Evolutionary conservation across 1,284 basidiomycete species (phyloP).

Genomic region (Veloboletus limbatus): DNA sequence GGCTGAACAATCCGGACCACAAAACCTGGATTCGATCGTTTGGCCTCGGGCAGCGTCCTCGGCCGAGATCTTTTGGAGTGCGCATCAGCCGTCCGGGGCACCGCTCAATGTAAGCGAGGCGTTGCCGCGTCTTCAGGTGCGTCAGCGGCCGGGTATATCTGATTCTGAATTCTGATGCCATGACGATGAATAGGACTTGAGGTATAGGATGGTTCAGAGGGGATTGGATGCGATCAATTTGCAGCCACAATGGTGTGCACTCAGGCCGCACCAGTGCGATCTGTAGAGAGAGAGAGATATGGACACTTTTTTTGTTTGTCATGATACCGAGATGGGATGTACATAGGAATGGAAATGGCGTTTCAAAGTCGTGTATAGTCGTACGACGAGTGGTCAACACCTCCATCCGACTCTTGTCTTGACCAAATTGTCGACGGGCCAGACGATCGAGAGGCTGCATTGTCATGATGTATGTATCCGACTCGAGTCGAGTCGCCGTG

Average conservation of each 20-base stretch:
- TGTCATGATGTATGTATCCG: too few species aligned
- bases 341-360: too few species aligned
- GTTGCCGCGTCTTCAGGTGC: slow-evolving; percentile 65
- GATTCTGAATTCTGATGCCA: not conserved
- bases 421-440: too few species aligned
- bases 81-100: slow-evolving; percentile 32
- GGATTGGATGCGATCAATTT: slow-evolving; percentile 59
- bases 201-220: slow-evolving; percentile 58
- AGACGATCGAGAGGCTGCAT: too few species aligned
- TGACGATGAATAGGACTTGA: slow-evolving; percentile 47
- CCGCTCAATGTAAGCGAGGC: slow-evolving; percentile 56
- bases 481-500: too few species aligned
- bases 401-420: too few species aligned
- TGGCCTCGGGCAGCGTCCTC: slow-evolving; percentile 64
- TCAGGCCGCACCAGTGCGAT: slow-evolving; percentile 56
- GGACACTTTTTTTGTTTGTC: too few species aligned
- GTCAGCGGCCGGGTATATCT: slow-evolving; percentile 1
- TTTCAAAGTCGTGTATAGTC: too few species aligned
- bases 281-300: too few species aligned
- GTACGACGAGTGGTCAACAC: too few species aligned
- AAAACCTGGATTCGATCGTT: slow-evolving; percentile 50
- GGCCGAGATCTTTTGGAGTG: slow-evolving; percentile 68
- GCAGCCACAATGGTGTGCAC: slow-evolving; percentile 73
- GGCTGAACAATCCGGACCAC: slow-evolving; percentile 54
- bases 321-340: too few species aligned